Conservation (phyloP, 441 rosid species). For the Eutrema salsugineum region DNA sequence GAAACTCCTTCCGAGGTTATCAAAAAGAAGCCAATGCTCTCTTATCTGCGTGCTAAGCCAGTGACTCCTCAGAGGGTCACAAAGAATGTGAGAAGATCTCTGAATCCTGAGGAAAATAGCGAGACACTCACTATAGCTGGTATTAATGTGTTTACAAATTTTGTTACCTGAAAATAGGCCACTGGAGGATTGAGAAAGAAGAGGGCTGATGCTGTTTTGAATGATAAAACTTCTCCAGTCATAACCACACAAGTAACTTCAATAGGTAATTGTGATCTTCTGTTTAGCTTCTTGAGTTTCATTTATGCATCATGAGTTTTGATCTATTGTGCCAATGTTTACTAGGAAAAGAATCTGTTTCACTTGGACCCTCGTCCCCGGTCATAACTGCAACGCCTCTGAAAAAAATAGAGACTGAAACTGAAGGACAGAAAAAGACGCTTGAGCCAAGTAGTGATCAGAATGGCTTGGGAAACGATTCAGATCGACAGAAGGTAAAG, state of each 20-base stretch:
- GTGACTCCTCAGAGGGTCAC: too few relatives aligned
- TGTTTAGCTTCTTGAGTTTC: not conserved
- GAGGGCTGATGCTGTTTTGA: conserved; percentile 26
- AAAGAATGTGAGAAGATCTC: too few relatives aligned
- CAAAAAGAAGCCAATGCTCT: not conserved
- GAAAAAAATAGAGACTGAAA: not conserved
- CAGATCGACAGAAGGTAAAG: not conserved
- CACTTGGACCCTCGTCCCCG: not conserved
- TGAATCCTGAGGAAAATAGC: too few relatives aligned
- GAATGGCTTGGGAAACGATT: not conserved
- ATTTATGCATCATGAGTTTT: not conserved
- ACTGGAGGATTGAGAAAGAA: conserved; percentile 25
- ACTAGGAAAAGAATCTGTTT: not conserved
- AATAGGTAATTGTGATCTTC: not conserved
- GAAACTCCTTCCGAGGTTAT: not conserved
- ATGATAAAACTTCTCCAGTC: conserved; percentile 31
- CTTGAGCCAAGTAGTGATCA: not conserved
- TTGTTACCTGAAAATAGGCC: conserved; percentile 33
- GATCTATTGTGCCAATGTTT: not conserved
- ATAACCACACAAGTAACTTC: conserved; percentile 23
- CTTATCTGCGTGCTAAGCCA: not conserved
- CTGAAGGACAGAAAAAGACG: not conserved
- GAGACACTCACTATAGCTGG: not conserved
- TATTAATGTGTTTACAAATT: not conserved
- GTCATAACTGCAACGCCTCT: not conserved